phyloP scores from a whole-genome alignment of 1,284 basidiomycete genomes.

The Mixia osmundae region DNA sequence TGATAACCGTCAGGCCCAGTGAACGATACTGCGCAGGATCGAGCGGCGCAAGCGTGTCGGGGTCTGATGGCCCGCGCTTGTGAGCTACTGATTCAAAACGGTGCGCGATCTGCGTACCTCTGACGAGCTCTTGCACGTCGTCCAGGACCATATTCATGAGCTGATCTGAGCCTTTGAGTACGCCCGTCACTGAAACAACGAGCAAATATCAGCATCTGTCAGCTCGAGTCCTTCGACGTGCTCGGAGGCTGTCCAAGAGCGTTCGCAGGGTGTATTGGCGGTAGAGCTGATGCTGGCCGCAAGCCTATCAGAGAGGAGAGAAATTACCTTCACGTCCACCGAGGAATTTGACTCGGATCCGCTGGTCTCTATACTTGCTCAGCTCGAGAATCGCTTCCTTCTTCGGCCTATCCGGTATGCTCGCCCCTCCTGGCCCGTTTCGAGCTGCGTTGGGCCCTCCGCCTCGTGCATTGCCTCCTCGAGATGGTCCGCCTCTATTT shows the following conservation, averaged over 20 bases:
- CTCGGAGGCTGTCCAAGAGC: too few species aligned
- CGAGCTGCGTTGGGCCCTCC: too few species aligned
- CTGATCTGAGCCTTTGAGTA: conserved; percentile 89
- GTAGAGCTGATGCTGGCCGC: background rate
- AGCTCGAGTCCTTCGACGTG: too few species aligned
- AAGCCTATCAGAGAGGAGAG: background rate
- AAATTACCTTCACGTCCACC: conserved; percentile 73
- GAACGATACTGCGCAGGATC: conserved; percentile 30
- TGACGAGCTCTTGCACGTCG: conserved; percentile 53
- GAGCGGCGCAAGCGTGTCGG: background rate
- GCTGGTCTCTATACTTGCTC: too few species aligned
- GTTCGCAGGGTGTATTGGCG: too few species aligned
- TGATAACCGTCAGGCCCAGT: conserved; percentile 62
- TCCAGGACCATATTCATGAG: conserved; percentile 86
- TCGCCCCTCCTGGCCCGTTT: too few species aligned
- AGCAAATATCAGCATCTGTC: too few species aligned
- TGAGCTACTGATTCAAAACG: background rate
- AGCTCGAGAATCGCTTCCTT: too few species aligned
- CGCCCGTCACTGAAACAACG: conserved; percentile 47
- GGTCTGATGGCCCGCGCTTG: background rate
- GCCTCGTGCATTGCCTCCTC: too few species aligned
- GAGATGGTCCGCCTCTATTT: too few species aligned
- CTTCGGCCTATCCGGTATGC: too few species aligned
- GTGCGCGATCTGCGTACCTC: conserved; percentile 27
- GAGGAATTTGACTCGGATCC: conserved; percentile 89